Evolutionary conservation across 148 eudicot species (phyloP).

Genomic region (Silene uniflora): DNA sequence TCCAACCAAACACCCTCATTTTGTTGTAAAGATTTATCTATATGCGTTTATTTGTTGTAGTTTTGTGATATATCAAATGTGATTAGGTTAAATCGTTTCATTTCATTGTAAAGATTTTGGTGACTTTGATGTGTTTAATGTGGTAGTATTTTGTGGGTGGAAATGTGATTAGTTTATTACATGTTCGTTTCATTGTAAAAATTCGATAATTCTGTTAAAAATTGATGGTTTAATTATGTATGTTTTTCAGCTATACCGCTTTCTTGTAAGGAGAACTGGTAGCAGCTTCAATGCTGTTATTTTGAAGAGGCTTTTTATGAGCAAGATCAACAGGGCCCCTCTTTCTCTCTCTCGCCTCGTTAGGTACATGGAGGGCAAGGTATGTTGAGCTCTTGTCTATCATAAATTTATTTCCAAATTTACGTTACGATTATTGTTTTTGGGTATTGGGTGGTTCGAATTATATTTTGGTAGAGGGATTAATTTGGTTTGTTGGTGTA

Average conservation of each 20-base stretch:
- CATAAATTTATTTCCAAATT: too few species aligned
- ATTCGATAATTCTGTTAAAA: not conserved
- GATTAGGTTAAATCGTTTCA: not conserved
- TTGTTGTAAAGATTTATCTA: too few species aligned
- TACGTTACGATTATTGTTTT: too few species aligned
- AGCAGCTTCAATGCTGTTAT: conserved; percentile 84
- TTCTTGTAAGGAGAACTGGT: conserved; percentile 81
- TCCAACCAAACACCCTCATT: too few species aligned
- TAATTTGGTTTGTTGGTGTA: too few species aligned
- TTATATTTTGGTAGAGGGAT: too few species aligned
- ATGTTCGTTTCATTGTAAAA: not conserved
- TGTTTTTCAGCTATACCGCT: conserved; percentile 61
- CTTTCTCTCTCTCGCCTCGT: conserved; percentile 69
- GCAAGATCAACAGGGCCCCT: conserved; percentile 81
- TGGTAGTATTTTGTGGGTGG: too few species aligned
- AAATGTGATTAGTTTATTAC: not conserved
- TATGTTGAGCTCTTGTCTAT: not conserved
- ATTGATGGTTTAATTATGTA: not conserved
- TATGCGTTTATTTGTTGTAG: too few species aligned
- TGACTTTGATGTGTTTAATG: too few species aligned
- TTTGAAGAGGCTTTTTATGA: conserved; percentile 85
- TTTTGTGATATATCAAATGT: not conserved
- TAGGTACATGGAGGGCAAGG: conserved; percentile 71
- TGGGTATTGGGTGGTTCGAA: too few species aligned
- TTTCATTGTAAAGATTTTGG: too few species aligned